These are phyloP conservation scores for Apocynum venetum DNA, from an alignment of 257 asterid species.

Conservation along the genomic window DNA sequence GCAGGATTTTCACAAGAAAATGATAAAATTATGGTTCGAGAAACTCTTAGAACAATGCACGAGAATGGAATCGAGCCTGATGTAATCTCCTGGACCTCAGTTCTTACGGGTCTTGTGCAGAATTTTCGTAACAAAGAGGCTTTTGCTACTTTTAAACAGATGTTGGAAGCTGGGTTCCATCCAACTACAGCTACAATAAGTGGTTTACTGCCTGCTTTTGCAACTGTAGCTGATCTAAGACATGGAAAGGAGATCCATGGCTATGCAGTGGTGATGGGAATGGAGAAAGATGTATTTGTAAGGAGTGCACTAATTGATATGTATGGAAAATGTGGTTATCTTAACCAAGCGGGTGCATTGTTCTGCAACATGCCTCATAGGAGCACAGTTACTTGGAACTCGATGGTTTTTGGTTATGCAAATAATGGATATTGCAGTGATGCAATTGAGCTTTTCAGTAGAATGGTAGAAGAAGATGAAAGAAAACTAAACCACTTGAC, in stretches of 20 bases:
- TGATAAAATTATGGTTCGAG: slow-evolving; percentile 33
- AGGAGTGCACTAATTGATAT: slow-evolving; percentile 60
- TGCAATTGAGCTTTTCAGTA: slow-evolving; percentile 50
- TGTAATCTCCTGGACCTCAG: slow-evolving; percentile 67
- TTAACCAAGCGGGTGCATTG: slow-evolving; percentile 40
- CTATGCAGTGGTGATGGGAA: slow-evolving; percentile 42
- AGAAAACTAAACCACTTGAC: slow-evolving; percentile 54
- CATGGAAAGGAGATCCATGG: slow-evolving; percentile 69
- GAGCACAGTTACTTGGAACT: slow-evolving; percentile 61
- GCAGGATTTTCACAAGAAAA: slow-evolving; percentile 66
- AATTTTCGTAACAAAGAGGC: slow-evolving; percentile 47
- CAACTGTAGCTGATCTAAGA: slow-evolving; percentile 46
- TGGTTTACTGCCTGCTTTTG: slow-evolving; percentile 55
- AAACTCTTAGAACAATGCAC: slow-evolving; percentile 37
- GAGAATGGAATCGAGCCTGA: slow-evolving; percentile 48
- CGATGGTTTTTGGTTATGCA: slow-evolving; percentile 75
- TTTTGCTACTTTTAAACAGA: slow-evolving; percentile 33
- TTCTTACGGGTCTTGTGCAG: slow-evolving; percentile 64
- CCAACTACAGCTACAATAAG: slow-evolving; percentile 65
- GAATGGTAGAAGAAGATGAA: slow-evolving; percentile 43
- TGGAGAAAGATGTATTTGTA: slow-evolving; percentile 47
- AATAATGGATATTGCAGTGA: slow-evolving; percentile 54
- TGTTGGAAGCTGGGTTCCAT: slow-evolving; percentile 39
- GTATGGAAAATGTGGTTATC: slow-evolving; percentile 71
- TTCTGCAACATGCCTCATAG: slow-evolving; percentile 38